Evolutionary conservation across 2,329 filamentous ascomycete species (phyloP), one percentile per base, ranked within the genome.

Genomic region (Neurospora sp.): DNA sequence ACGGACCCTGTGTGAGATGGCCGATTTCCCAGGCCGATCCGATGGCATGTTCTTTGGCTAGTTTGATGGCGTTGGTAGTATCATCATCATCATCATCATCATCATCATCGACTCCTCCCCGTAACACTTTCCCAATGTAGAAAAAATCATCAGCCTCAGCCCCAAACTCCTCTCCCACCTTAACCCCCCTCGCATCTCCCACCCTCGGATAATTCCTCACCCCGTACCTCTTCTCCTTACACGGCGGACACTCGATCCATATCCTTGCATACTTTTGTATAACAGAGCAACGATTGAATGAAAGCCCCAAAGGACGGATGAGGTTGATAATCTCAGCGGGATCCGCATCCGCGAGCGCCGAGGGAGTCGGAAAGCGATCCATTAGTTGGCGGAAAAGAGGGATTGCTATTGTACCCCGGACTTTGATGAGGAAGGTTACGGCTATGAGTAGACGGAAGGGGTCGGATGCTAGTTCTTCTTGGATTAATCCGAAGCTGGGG

Each of bases 381-480:
- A 92, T 90, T 13, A 97, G 82, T 15, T 84, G 77, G 77, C 89
- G 90, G 73, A 97, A 91, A 0, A 91, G 84, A 0, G 94, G 94
- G 38, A 96, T 89, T 4, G 93, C 92, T 10, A 87, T 84, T 66
- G 84, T 86, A 11, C 92, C 94, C 2, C 87, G 84, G 0, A 93
- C 97, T 71, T 91, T 89, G 78, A 95, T 95, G 38, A 97, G 87
- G 75, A 97, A 94, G 0, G 92, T 93, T 5, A 93, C 90, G 13
- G 91, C 93, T 38, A 97, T 84, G 1, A 97, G 85, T 1, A 97
- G 86, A 73, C 89, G 90, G 78, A 96, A 97, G 0, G 93, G 91
- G 70, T 93, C 86, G 67, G 86, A 79, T 1, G 89, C 88, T 17
- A 97, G 86, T 73, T 90, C 86, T 78, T 97, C 94, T 78, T 97